These are phyloP conservation scores for Exophiala dermatitidis DNA, from an alignment of 2,329 filamentous ascomycete genomes.

Conservation along the genomic window DNA sequence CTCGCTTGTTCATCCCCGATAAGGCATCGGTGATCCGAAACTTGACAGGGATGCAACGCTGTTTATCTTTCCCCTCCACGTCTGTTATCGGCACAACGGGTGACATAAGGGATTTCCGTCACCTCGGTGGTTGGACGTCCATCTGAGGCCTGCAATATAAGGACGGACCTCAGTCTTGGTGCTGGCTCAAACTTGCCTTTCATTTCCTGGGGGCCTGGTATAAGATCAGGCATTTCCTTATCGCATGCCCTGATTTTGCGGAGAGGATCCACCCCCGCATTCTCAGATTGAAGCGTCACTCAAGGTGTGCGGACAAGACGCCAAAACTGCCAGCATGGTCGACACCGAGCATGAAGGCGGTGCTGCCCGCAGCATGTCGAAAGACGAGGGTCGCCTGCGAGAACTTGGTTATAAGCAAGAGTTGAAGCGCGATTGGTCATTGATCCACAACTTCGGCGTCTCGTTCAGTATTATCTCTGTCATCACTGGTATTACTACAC, in stretches of 20 bases:
- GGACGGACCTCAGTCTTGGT: background rate
- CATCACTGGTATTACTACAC: constrained; percentile 53
- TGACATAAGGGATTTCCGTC: background rate
- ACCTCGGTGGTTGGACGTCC: constrained; percentile 1
- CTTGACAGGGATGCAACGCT: constrained; percentile 10
- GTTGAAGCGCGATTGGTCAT: constrained; percentile 50
- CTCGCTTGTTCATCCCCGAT: constrained; percentile 16
- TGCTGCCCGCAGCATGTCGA: constrained; percentile 21
- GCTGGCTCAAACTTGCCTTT: background rate
- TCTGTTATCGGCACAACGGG: constrained; percentile 12
- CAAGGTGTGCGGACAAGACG: background rate
- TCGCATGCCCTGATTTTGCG: background rate
- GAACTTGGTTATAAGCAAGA: constrained; percentile 56
- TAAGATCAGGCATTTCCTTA: background rate
- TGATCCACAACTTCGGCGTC: constrained; percentile 55
- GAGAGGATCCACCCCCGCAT: background rate
- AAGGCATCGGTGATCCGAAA: constrained; percentile 8
- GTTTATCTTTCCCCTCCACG: constrained; percentile 14
- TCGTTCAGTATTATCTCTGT: constrained; percentile 57
- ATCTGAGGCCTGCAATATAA: constrained; percentile 13
- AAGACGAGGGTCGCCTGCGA: constrained; percentile 47
- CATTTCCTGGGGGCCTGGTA: constrained; percentile 1
- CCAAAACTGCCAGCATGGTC: constrained; percentile 8
- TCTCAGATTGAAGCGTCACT: background rate
- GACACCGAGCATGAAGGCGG: constrained; percentile 14